These are phyloP conservation scores for Celoporthe dispersa DNA, from an alignment of 2,329 filamentous ascomycete genomes.

Conservation along the genomic window DNA sequence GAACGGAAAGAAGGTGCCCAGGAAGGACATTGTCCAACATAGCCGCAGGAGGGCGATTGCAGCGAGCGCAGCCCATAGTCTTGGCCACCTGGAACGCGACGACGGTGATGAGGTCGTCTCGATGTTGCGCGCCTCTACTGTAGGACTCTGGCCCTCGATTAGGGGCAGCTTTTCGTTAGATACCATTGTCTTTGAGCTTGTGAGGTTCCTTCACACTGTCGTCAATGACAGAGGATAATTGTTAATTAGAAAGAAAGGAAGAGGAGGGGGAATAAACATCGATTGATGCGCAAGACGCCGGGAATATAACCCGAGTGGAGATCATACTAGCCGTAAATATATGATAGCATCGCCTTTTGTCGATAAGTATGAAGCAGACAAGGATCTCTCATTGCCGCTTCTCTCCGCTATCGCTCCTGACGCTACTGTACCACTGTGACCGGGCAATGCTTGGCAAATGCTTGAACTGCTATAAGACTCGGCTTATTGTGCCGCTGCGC, in stretches of 20 bases:
- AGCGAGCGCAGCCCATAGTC: slow-evolving; percentile 19
- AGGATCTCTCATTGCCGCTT: neutral
- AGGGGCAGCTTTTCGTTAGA: slow-evolving; percentile 41
- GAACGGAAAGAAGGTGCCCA: slow-evolving; percentile 7
- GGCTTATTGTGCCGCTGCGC: neutral
- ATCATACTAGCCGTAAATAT: neutral
- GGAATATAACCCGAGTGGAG: slow-evolving; percentile 9
- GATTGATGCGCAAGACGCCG: neutral
- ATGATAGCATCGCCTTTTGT: slow-evolving; percentile 14
- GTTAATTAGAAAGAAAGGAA: neutral
- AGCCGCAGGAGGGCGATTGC: slow-evolving; percentile 19
- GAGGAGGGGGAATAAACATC: too few relatives aligned
- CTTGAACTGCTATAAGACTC: neutral
- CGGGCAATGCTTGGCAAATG: neutral
- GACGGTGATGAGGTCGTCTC: neutral
- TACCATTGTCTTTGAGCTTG: slow-evolving; percentile 27
- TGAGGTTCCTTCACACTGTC: neutral
- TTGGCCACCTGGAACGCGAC: slow-evolving; percentile 12
- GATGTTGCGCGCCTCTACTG: neutral
- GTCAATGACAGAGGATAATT: neutral
- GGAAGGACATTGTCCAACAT: slow-evolving; percentile 17
- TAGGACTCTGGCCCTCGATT: slow-evolving; percentile 36
- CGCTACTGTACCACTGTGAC: neutral
- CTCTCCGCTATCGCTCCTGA: slow-evolving; percentile 11
- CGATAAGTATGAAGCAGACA: neutral